Percentiles rank a stretch among this genome's conserved stretches.
Evolutionary conservation across 169 alveolate species (phyloP).

Genomic region (Eimeria praecox): DNA sequence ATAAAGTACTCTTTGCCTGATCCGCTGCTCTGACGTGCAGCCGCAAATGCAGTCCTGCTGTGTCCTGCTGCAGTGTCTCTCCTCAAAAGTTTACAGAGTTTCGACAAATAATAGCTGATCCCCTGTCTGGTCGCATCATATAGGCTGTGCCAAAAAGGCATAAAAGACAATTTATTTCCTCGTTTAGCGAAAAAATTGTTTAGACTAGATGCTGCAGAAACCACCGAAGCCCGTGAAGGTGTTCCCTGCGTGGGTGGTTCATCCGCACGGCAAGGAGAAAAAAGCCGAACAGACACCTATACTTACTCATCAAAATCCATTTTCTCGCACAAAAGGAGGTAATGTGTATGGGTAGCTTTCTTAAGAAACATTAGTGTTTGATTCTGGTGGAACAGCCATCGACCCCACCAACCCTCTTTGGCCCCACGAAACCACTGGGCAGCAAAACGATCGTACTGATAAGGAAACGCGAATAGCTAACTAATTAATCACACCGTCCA

Average conservation of each 20-base stretch:
- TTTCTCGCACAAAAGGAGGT: background rate
- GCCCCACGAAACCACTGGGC: constrained; percentile 36
- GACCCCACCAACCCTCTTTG: constrained; percentile 26
- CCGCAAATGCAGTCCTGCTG: background rate
- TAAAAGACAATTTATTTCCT: background rate
- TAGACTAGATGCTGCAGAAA: background rate
- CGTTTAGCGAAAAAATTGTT: background rate
- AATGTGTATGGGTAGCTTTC: background rate
- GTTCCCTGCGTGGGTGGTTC: background rate
- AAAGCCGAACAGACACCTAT: background rate
- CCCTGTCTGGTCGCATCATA: background rate
- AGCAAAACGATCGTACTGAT: background rate
- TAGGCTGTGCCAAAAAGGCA: background rate
- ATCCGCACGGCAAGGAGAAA: background rate
- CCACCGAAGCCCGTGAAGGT: background rate
- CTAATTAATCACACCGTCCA: background rate
- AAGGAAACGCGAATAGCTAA: background rate
- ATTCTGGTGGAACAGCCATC: background rate
- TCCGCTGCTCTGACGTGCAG: background rate
- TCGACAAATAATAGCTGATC: background rate
- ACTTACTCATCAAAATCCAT: background rate
- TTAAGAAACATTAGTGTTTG: background rate
- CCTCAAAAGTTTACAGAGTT: background rate
- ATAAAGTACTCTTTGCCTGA: background rate
- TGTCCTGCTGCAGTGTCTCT: background rate